Percentiles rank a stretch among this genome's conserved stretches.
phyloP scores from a whole-genome alignment of 2,329 filamentous ascomycete genomes.

The Cladosporium phlei region DNA sequence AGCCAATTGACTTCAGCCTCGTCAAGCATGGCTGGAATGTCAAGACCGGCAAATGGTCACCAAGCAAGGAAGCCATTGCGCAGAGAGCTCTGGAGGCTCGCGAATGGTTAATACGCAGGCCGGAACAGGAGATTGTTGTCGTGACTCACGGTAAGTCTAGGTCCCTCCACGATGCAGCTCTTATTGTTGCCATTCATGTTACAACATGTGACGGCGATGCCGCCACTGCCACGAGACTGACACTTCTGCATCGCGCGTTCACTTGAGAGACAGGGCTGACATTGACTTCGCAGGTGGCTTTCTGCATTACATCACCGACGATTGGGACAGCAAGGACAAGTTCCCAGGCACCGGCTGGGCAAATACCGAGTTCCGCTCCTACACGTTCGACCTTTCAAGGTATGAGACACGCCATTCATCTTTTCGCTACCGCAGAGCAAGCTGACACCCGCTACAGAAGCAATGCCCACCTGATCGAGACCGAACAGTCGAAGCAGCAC shows the following conservation, averaged over 20 bases:
- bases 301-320: slow-evolving; percentile 78
- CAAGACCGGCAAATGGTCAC: slow-evolving; percentile 52
- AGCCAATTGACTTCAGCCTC: slow-evolving; percentile 57
- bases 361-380: slow-evolving; percentile 69
- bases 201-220: not conserved
- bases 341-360: slow-evolving; percentile 62
- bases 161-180: not conserved
- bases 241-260: not conserved
- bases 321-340: slow-evolving; percentile 60
- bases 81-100: slow-evolving; percentile 59
- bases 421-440: not conserved
- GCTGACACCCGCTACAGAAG: not conserved
- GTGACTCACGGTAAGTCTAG: slow-evolving; percentile 65
- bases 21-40: slow-evolving; percentile 63
- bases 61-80: slow-evolving; percentile 50
- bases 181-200: not conserved
- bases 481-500: slow-evolving; percentile 25
- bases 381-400: slow-evolving; percentile 46
- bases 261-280: not conserved
- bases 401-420: not conserved
- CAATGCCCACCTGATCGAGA: slow-evolving; percentile 33
- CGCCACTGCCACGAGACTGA: not conserved
- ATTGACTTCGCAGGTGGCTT: slow-evolving; percentile 48
- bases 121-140: slow-evolving; percentile 65
- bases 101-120: slow-evolving; percentile 48